These are phyloP conservation scores for Ganoderma boninense DNA, from an alignment of 1,284 basidiomycete species.

Conservation along the genomic window DNA sequence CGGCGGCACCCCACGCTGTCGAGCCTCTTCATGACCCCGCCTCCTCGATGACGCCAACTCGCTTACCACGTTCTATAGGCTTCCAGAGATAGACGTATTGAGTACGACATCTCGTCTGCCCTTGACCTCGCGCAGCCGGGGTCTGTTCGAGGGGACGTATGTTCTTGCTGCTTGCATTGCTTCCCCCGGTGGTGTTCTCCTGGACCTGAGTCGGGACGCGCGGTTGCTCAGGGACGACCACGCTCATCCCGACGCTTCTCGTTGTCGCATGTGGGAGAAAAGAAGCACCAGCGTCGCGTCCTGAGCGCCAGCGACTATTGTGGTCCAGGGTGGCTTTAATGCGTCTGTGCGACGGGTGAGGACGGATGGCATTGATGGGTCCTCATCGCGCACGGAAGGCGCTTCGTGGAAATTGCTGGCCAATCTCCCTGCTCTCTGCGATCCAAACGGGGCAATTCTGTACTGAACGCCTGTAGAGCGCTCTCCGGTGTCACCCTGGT, in stretches of 20 bases:
- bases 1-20: slow-evolving; percentile 1
- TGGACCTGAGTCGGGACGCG: background rate
- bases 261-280: background rate
- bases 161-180: background rate
- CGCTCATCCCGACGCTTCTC: background rate
- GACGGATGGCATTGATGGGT: background rate
- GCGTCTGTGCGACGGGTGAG: background rate
- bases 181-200: background rate
- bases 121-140: background rate
- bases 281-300: background rate
- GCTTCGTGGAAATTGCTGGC: background rate
- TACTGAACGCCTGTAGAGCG: slow-evolving; percentile 11
- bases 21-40: background rate
- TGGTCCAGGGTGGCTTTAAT: background rate
- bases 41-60: background rate
- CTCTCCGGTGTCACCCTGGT: background rate
- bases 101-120: background rate
- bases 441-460: background rate
- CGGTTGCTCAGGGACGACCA: background rate
- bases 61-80: background rate
- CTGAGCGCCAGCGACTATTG: slow-evolving; percentile 1
- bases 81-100: background rate
- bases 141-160: background rate
- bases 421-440: background rate
- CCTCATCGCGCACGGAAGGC: background rate